Conservation (phyloP, 768 basidiomycete genomes). For the Mycena galopus region DNA sequence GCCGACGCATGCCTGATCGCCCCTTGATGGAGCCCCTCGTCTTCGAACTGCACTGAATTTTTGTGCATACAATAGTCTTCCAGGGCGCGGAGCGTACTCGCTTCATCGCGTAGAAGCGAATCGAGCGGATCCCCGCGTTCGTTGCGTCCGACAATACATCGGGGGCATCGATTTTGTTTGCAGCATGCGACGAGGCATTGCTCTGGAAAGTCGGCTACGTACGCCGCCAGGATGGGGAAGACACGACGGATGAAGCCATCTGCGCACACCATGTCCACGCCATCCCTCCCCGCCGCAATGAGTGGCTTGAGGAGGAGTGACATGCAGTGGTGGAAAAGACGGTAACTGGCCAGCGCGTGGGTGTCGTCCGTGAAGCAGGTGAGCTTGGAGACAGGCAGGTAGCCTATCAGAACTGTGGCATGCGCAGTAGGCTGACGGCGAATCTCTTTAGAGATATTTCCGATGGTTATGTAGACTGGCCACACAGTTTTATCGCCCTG, state of each 20-base stretch:
- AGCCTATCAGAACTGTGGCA: conserved; percentile 47
- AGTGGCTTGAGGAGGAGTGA: conserved; percentile 34
- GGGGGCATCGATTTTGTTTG: not conserved
- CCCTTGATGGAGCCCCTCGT: not conserved
- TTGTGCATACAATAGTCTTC: not conserved
- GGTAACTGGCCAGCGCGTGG: not conserved
- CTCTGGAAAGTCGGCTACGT: conserved; percentile 47
- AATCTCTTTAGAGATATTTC: conserved; percentile 25
- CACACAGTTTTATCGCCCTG: conserved; percentile 40
- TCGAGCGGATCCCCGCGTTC: not conserved
- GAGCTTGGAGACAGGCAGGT: conserved; percentile 50
- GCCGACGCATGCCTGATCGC: no score
- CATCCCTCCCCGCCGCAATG: conserved; percentile 32
- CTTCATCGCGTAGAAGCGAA: not conserved
- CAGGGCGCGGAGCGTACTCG: not conserved
- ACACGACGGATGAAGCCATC: conserved; percentile 45
- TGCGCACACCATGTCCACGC: conserved; percentile 31
- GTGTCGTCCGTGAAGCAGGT: conserved; percentile 36
- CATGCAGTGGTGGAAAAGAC: not conserved
- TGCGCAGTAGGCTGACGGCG: conserved; percentile 40
- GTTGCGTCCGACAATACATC: not conserved
- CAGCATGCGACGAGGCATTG: conserved; percentile 41
- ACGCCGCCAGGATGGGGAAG: conserved; percentile 13
- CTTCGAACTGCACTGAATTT: not conserved
- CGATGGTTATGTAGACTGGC: not conserved